These are phyloP conservation scores for Draba incana DNA, from an alignment of 345 rosid genomes.

Conservation along the genomic window DNA sequence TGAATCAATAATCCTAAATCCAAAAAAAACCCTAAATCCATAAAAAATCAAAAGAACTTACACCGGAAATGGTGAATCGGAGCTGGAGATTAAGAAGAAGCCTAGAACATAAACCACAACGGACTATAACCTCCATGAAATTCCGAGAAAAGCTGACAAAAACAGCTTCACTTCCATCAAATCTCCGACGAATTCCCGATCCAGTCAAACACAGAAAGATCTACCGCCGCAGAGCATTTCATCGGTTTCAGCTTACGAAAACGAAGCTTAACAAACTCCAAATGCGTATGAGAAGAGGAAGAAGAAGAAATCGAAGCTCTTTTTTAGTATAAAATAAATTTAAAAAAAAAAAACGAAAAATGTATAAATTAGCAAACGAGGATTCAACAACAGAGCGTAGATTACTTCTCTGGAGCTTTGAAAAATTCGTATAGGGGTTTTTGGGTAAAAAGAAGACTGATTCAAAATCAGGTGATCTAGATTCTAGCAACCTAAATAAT, in stretches of 20 bases:
- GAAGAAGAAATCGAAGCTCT: conserved; percentile 15
- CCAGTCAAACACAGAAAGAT: conserved; percentile 43
- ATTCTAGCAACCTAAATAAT: conserved; percentile 34
- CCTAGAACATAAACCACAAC: conserved; percentile 41
- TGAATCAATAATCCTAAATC: not conserved
- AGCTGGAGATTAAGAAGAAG: conserved; percentile 48
- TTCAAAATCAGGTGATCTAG: conserved; percentile 46
- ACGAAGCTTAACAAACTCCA: not conserved
- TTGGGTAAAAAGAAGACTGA: conserved; percentile 32
- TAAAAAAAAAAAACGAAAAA: not conserved
- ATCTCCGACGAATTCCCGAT: conserved; percentile 45
- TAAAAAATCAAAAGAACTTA: conserved; percentile 38
- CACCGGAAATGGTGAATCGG: conserved; percentile 62
- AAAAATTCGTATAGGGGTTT: conserved; percentile 38
- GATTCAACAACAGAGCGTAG: conserved; percentile 24
- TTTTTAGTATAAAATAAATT: not conserved
- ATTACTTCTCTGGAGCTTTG: conserved; percentile 27
- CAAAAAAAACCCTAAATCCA: conserved; percentile 39
- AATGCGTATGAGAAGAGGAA: conserved; percentile 1
- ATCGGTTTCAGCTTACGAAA: conserved; percentile 20
- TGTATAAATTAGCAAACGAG: not conserved
- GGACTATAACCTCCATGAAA: conserved; percentile 74
- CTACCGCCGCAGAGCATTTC: conserved; percentile 48
- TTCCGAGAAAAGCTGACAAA: conserved; percentile 37
- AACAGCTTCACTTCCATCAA: conserved; percentile 66